A percentile compares a stretch with the other conserved stretches of the same genome.
Evolutionary conservation across 116 monocot species (phyloP).

Genomic region (Cymodocea nodosa): DNA sequence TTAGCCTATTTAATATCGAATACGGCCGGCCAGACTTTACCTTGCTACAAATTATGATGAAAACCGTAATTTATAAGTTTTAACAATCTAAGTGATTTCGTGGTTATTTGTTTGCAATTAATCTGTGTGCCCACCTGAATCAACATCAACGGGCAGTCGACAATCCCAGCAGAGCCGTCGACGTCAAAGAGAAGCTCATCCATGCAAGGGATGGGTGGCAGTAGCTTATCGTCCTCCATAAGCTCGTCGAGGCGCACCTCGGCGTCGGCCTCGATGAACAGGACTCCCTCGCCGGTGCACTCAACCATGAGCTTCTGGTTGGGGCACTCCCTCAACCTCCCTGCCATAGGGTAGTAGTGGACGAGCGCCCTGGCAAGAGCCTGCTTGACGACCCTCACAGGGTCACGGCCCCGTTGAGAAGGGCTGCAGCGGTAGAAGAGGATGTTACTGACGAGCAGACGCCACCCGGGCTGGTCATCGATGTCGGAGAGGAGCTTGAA

Average conservation of each 20-base stretch:
- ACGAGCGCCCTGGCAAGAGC: conserved; percentile 40
- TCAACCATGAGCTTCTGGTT: conserved; percentile 43
- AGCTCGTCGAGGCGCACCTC: conserved; percentile 36
- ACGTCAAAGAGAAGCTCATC: conserved; percentile 47
- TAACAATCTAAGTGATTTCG: no score
- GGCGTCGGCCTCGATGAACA: conserved; percentile 62
- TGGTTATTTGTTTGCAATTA: no score
- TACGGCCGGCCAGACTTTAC: no score
- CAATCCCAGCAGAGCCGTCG: conserved; percentile 25
- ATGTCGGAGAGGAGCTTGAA: conserved; percentile 50
- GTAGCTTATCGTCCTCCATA: conserved; percentile 15
- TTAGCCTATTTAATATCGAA: no score
- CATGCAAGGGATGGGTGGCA: conserved; percentile 53
- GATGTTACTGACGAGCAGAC: conserved; percentile 50
- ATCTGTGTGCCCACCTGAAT: conserved; percentile 25
- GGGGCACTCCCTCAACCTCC: conserved; percentile 33
- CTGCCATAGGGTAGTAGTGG: conserved; percentile 55
- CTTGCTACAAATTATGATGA: no score
- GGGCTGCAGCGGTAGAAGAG: conserved; percentile 42
- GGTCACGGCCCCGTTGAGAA: conserved; percentile 12
- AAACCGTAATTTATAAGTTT: no score
- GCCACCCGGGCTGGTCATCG: conserved; percentile 57
- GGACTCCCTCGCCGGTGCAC: conserved; percentile 53
- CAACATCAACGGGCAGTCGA: conserved; percentile 30
- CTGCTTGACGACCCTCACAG: conserved; percentile 30